Evolutionary conservation across 257 asterid species (phyloP).

Genomic region (Ajuga chamaepitys): DNA sequence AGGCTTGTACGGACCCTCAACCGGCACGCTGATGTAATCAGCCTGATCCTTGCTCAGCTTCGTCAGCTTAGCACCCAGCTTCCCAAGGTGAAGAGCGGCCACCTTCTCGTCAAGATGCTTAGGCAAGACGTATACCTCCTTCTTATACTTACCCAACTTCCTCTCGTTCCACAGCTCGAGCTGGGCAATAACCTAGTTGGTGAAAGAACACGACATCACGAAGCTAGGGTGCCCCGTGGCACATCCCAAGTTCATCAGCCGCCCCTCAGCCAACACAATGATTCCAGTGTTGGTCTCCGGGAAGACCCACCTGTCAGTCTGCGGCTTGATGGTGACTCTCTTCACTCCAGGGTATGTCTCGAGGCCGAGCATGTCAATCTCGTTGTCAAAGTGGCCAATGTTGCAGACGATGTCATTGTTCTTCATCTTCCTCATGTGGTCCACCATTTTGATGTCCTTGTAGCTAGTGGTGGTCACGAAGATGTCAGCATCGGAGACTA

Average conservation of each 20-base stretch:
- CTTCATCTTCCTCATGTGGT: constrained; percentile 27
- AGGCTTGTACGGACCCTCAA: constrained; percentile 32
- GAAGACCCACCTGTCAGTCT: constrained; percentile 23
- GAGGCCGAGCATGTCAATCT: constrained; percentile 27
- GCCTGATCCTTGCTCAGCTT: constrained; percentile 29
- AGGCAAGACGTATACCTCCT: constrained; percentile 25
- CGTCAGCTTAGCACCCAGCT: constrained; percentile 26
- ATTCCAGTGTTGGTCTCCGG: constrained; percentile 19
- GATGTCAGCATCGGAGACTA: constrained; percentile 19
- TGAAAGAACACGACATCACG: constrained; percentile 29
- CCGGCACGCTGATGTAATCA: constrained; percentile 19
- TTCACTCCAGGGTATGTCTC: constrained; percentile 27
- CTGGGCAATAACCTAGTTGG: constrained; percentile 26
- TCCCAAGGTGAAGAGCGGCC: constrained; percentile 23
- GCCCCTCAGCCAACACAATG: constrained; percentile 23
- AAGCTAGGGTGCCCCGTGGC: constrained; percentile 28
- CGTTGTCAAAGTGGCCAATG: constrained; percentile 30
- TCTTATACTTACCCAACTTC: constrained; percentile 16
- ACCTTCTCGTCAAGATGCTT: constrained; percentile 23
- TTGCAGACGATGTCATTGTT: constrained; percentile 29
- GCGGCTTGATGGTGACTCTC: constrained; percentile 29
- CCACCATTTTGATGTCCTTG: constrained; percentile 30
- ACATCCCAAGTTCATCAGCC: constrained; percentile 26
- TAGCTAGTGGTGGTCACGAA: constrained; percentile 29
- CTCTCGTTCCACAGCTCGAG: constrained; percentile 31